phyloP scores from a whole-genome alignment of 2,329 filamentous ascomycete species.

The Fusarium metavorans region DNA sequence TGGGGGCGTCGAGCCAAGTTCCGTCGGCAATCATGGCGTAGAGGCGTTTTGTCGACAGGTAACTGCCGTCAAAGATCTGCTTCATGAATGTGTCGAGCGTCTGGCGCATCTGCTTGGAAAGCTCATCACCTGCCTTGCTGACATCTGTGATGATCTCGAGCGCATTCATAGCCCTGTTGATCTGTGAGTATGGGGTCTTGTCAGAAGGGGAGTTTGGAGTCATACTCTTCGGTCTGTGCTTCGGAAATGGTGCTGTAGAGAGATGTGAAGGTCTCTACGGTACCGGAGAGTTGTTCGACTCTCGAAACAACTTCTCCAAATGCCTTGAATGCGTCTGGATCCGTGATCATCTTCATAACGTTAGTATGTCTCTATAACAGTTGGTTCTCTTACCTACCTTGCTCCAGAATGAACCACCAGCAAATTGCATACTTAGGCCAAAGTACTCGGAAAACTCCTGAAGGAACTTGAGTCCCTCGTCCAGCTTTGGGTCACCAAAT shows the following conservation, averaged over 20 bases:
- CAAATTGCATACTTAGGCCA: neutral
- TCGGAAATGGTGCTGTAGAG: neutral
- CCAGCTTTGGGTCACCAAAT: neutral
- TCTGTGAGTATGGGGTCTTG: neutral
- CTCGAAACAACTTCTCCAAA: neutral
- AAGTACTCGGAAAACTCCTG: neutral
- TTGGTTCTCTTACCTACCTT: neutral
- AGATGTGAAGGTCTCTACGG: neutral
- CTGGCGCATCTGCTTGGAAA: neutral
- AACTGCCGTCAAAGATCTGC: neutral
- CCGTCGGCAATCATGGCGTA: neutral
- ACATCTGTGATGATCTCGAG: neutral
- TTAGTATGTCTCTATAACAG: neutral
- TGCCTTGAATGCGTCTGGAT: neutral
- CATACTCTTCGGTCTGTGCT: neutral
- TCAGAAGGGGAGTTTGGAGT: neutral
- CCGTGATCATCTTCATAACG: neutral
- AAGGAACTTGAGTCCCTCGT: neutral
- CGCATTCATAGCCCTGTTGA: neutral
- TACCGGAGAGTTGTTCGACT: neutral
- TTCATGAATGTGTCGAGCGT: neutral
- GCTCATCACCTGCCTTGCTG: neutral
- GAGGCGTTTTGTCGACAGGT: neutral
- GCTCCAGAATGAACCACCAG: neutral
- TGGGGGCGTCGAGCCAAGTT: neutral